Conservation (phyloP, 2,329 filamentous ascomycete genomes). For the Didymella arachidicola region DNA sequence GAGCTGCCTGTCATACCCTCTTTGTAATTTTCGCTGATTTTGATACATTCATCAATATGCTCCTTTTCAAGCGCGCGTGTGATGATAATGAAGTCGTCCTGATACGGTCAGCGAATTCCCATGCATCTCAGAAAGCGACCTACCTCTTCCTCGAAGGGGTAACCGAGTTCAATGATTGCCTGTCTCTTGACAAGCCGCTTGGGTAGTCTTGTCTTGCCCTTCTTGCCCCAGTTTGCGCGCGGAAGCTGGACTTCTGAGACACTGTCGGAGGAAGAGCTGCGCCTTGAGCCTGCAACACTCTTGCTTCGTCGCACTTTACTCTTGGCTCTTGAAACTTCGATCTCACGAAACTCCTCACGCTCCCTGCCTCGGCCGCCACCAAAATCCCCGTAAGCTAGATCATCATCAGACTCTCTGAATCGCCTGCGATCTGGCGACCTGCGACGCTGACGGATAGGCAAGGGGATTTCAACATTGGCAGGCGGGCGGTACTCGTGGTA, state of each 20-base stretch:
- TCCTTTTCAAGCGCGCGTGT: slow-evolving; percentile 85
- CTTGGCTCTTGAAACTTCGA: slow-evolving; percentile 58
- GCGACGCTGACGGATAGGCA: slow-evolving; percentile 61
- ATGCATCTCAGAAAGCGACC: slow-evolving; percentile 32
- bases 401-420: slow-evolving; percentile 76
- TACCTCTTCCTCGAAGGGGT: slow-evolving; percentile 88
- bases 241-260: slow-evolving; percentile 51
- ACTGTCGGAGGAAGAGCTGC: slow-evolving; percentile 53
- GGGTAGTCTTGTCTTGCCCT: slow-evolving; percentile 89
- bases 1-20: slow-evolving; percentile 48
- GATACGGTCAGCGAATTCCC: slow-evolving; percentile 38
- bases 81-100: slow-evolving; percentile 84
- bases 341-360: slow-evolving; percentile 58
- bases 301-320: slow-evolving; percentile 45
- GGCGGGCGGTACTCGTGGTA: slow-evolving; percentile 67
- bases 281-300: slow-evolving; percentile 41
- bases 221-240: slow-evolving; percentile 57
- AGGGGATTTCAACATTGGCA: slow-evolving; percentile 73
- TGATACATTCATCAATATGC: slow-evolving; percentile 89
- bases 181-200: slow-evolving; percentile 79
- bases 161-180: slow-evolving; percentile 83
- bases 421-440: slow-evolving; percentile 54
- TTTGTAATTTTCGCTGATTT: slow-evolving; percentile 77
- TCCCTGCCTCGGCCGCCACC: slow-evolving; percentile 35
- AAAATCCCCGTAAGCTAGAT: slow-evolving; percentile 62